Percentiles rank a stretch among this genome's conserved stretches.
These are phyloP conservation scores for Pezizomycotina sp. DNA, from an alignment of 2,329 filamentous ascomycete genomes.

Conservation along the genomic window DNA sequence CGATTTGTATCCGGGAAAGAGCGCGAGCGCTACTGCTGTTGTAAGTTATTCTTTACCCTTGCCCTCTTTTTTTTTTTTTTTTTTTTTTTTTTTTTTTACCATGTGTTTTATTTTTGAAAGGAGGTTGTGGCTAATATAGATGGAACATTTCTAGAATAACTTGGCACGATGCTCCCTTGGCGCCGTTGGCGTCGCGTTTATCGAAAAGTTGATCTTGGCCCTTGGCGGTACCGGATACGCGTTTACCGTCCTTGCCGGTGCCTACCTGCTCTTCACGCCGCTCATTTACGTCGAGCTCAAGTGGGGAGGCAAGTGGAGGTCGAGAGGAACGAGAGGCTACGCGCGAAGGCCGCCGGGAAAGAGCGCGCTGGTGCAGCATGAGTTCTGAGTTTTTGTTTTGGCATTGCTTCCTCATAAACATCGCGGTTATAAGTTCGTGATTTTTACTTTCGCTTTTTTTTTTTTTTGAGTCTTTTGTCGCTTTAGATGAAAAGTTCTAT, in stretches of 20 bases:
- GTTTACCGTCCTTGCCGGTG: conserved; percentile 7
- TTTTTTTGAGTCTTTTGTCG: too few relatives aligned
- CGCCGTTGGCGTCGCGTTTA: conserved; percentile 26
- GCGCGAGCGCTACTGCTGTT: conserved; percentile 28
- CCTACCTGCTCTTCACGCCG: conserved; percentile 7
- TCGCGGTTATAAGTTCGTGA: too few relatives aligned
- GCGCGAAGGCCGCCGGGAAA: neutral
- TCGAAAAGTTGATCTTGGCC: conserved; percentile 17
- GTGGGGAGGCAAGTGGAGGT: conserved; percentile 20
- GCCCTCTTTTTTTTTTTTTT: too few relatives aligned
- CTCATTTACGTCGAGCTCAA: conserved; percentile 18
- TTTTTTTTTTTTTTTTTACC: too few relatives aligned
- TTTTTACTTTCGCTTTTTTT: too few relatives aligned
- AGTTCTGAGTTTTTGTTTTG: too few relatives aligned
- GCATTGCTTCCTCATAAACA: too few relatives aligned
- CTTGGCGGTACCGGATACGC: conserved; percentile 21
- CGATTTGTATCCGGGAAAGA: conserved; percentile 27
- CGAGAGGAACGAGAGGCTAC: conserved; percentile 7
- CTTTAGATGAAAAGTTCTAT: too few relatives aligned
- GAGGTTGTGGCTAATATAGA: neutral
- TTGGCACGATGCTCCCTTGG: conserved; percentile 28
- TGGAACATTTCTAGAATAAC: conserved; percentile 24
- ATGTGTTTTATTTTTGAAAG: too few relatives aligned
- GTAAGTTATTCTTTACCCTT: conserved; percentile 1
- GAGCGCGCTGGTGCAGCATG: too few relatives aligned